Evolutionary conservation across 2,329 filamentous ascomycete genomes (phyloP).

Genomic region (Talaromyces sp.): DNA sequence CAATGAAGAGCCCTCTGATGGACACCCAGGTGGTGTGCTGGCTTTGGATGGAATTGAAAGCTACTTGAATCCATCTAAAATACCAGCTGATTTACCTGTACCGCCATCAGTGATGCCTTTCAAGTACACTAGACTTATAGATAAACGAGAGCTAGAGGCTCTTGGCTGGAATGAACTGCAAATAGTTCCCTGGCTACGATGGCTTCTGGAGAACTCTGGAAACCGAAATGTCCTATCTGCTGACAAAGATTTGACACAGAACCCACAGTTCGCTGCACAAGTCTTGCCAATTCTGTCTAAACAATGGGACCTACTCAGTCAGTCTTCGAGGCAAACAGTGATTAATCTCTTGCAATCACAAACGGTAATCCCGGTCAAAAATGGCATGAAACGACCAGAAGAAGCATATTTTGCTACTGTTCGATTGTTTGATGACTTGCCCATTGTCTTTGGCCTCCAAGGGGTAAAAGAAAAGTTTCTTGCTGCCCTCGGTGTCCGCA

Average conservation of each 20-base stretch:
- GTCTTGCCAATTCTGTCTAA: conserved; percentile 78
- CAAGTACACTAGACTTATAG: conserved; percentile 68
- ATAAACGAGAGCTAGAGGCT: conserved; percentile 62
- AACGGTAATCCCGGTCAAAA: conserved; percentile 80
- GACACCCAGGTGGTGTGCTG: conserved; percentile 63
- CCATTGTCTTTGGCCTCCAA: conserved; percentile 68
- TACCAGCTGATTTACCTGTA: conserved; percentile 73
- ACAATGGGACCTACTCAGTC: conserved; percentile 76
- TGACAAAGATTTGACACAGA: conserved; percentile 65
- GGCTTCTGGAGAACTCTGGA: conserved; percentile 63
- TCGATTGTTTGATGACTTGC: conserved; percentile 88
- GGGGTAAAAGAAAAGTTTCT: conserved; percentile 89
- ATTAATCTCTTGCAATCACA: conserved; percentile 58
- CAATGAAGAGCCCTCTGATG: conserved; percentile 52
- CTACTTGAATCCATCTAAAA: conserved; percentile 70
- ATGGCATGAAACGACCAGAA: conserved; percentile 76
- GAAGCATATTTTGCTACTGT: conserved; percentile 94
- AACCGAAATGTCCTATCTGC: conserved; percentile 51
- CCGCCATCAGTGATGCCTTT: conserved; percentile 79
- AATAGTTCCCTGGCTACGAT: conserved; percentile 77
- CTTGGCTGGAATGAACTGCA: conserved; percentile 84
- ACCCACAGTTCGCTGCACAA: conserved; percentile 67
- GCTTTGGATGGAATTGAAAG: conserved; percentile 68
- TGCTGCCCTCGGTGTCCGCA: conserved; percentile 75
- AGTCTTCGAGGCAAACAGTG: conserved; percentile 59